phyloP scores from a whole-genome alignment of 768 basidiomycete species.

The Phylloporus scabripes region DNA sequence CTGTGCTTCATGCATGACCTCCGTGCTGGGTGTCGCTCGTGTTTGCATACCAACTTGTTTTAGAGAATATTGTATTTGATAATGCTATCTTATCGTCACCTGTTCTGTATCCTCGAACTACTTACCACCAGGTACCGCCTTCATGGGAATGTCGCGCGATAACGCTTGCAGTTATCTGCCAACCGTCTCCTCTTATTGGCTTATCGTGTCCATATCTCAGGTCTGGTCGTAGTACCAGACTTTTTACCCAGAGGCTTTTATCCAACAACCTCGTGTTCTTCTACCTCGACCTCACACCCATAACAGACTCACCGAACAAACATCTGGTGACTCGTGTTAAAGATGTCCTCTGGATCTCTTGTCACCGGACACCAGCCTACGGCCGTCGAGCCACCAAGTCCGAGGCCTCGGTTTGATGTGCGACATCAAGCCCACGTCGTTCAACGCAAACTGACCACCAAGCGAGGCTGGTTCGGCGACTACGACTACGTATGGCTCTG shows the following conservation, averaged over 20 bases:
- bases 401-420: constrained; percentile 3
- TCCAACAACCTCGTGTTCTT: background rate
- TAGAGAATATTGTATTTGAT: background rate
- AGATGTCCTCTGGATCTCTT: constrained; percentile 14
- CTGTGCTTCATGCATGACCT: background rate
- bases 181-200: background rate
- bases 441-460: constrained; percentile 39
- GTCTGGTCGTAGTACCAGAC: background rate
- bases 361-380: constrained; percentile 16
- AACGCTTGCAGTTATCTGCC: background rate
- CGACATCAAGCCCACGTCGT: constrained; percentile 10
- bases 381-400: constrained; percentile 8
- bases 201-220: background rate
- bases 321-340: background rate
- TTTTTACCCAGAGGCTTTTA: background rate
- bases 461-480: constrained; percentile 76
- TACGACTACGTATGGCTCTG: constrained; percentile 79
- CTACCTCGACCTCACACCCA: background rate
- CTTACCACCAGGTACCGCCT: background rate
- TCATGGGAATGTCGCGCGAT: background rate
- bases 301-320: background rate
- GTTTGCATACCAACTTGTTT: background rate
- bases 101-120: background rate
- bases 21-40: background rate
- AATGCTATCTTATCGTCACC: background rate